Percentiles rank a stretch among this genome's conserved stretches.
Conservation (phyloP, 2,329 filamentous ascomycete species). For the Clarireedia paspali region DNA sequence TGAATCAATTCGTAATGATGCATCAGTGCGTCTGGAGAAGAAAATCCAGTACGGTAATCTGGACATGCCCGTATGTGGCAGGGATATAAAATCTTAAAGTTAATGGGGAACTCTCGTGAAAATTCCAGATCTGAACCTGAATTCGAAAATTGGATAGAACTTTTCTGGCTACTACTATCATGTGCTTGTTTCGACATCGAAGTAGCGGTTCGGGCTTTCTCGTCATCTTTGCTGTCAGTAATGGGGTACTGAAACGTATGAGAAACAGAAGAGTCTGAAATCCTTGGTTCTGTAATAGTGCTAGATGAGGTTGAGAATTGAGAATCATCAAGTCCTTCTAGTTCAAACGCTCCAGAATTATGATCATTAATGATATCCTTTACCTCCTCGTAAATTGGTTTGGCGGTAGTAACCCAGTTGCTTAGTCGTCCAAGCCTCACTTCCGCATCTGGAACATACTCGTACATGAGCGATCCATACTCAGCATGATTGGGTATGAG, state of each 20-base stretch:
- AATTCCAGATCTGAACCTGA: too few species aligned
- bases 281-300: too few species aligned
- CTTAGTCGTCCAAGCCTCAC: background rate
- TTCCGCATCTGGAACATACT: background rate
- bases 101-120: too few species aligned
- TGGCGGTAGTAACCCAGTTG: background rate
- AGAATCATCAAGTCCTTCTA: too few species aligned
- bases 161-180: too few species aligned
- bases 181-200: too few species aligned
- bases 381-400: background rate
- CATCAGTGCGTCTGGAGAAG: background rate
- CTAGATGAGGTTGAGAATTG: too few species aligned
- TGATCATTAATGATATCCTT: background rate
- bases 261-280: too few species aligned
- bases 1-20: background rate
- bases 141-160: too few species aligned
- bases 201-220: too few species aligned
- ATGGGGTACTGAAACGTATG: too few species aligned
- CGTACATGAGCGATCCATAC: background rate
- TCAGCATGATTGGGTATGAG: background rate
- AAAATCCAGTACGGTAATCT: background rate
- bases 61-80: background rate
- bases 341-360: background rate
- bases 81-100: background rate
- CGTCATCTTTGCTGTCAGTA: too few species aligned